Evolutionary conservation across 371 early-diverging fungal genomes (phyloP), one percentile per base, ranked within the genome.

Genomic region (Mortierella sp.): DNA sequence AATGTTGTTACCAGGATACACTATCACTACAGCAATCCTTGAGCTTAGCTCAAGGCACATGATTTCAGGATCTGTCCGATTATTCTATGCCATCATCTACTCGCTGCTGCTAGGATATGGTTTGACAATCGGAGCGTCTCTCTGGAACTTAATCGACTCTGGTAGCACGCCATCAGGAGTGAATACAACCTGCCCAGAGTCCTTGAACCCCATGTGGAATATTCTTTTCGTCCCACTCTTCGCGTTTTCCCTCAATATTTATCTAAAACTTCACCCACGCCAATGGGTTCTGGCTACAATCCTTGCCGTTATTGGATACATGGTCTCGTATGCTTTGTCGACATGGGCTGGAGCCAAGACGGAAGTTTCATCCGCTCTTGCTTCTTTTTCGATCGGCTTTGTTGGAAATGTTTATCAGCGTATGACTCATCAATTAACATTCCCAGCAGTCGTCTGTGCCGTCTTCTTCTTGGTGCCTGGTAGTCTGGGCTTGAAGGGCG

Each of bases 11-110:
- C 95, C 93, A 17, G 94, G 94, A 43, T 86, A 90, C 37, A 84
- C 89, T 0, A 83, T 96, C n/a, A 94, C 95, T 0, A 86, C 89
- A 37, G 83, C 92, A 22, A 89, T 95, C 61, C 92, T 94, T 56
- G 97, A 96, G 65, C 83, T 96, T 12, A 89, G 93, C 2, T 93
- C 95, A 8, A 89, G 93, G 15, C 95, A 95, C 69, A 85, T 95
- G 75, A 87, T 93, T 45, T 93, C 94, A 23, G 96, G 96, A 23
- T 90, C 92, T 1, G 89, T 94, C 12, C 90, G 95, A 7, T 86
- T 95, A 65, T 93, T 94, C 37, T 91, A 93, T 72, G 90, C 95
- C 3, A 84, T 97, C 15, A 84, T 96, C 13, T 89, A 91, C 28
- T 91, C 94, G 0, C 84, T 95, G 64, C 83, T 93, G 56, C 87